These are phyloP conservation scores for Stylosanthes scabra DNA, from an alignment of 331 rosid genomes.

Conservation along the genomic window DNA sequence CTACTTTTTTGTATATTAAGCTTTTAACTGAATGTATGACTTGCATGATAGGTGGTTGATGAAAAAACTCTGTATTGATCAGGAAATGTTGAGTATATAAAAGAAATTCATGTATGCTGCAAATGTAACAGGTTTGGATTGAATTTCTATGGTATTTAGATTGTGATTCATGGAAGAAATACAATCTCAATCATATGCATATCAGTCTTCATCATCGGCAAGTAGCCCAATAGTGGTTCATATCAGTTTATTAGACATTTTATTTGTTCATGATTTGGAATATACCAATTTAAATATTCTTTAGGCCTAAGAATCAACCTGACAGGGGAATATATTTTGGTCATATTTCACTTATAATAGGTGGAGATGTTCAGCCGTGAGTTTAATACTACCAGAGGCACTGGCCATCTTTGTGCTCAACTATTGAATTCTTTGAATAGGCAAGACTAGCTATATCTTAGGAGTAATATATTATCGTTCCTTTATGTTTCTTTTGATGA, in stretches of 20 bases:
- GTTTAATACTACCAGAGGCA: constrained; percentile 90
- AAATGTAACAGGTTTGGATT: constrained; percentile 4
- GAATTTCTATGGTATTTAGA: not conserved
- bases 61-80: not conserved
- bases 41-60: constrained; percentile 37
- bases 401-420: constrained; percentile 85
- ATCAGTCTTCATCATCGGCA: constrained; percentile 94
- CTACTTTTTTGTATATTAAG: not conserved
- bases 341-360: constrained; percentile 51
- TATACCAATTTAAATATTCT: too few species aligned
- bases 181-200: constrained; percentile 88
- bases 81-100: constrained; percentile 17
- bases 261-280: constrained; percentile 18
- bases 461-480: constrained; percentile 10
- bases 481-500: constrained; percentile 21
- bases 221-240: too few species aligned
- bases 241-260: too few species aligned
- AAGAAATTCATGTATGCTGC: not conserved
- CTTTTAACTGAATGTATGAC: constrained; percentile 24
- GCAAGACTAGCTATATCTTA: constrained; percentile 49
- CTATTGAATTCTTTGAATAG: constrained; percentile 75
- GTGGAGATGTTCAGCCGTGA: constrained; percentile 62
- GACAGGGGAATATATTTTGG: constrained; percentile 12
- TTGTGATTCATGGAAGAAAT: constrained; percentile 88
- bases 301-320: constrained; percentile 18